phyloP scores from a whole-genome alignment of 2,329 filamentous ascomycete genomes.

The Pseudogymnoascus sp. region DNA sequence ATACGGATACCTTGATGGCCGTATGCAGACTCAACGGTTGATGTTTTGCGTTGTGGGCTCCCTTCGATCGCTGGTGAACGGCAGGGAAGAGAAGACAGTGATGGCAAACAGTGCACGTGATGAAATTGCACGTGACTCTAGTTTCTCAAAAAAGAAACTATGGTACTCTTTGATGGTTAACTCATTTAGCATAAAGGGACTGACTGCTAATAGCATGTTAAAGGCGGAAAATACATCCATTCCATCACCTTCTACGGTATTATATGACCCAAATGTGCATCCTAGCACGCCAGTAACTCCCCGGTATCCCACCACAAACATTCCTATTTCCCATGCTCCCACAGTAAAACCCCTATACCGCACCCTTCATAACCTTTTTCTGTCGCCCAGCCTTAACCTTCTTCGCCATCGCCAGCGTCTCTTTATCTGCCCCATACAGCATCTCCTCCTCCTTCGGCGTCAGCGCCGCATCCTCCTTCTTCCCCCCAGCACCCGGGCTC shows the following conservation, averaged over 20 bases:
- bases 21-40: constrained; percentile 6
- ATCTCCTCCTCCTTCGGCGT: neutral
- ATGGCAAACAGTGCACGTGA: constrained; percentile 1
- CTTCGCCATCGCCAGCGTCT: neutral
- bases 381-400: neutral
- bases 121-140: neutral
- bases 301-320: neutral
- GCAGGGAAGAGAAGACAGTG: constrained; percentile 4
- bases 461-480: constrained; percentile 40
- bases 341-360: neutral
- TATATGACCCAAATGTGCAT: neutral
- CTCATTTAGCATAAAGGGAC: neutral
- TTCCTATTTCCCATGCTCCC: neutral
- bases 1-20: constrained; percentile 8
- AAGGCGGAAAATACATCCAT: neutral
- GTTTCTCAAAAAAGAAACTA: neutral
- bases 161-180: neutral
- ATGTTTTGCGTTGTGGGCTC: constrained; percentile 9
- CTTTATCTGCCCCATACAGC: neutral
- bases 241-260: neutral
- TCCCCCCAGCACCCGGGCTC: constrained; percentile 68
- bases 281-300: neutral
- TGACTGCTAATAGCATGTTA: neutral
- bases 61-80: constrained; percentile 9
- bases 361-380: neutral